Base-by-base conservation (phyloP, 176 grass and related monocot species). In the Otatea glauca region DNA sequence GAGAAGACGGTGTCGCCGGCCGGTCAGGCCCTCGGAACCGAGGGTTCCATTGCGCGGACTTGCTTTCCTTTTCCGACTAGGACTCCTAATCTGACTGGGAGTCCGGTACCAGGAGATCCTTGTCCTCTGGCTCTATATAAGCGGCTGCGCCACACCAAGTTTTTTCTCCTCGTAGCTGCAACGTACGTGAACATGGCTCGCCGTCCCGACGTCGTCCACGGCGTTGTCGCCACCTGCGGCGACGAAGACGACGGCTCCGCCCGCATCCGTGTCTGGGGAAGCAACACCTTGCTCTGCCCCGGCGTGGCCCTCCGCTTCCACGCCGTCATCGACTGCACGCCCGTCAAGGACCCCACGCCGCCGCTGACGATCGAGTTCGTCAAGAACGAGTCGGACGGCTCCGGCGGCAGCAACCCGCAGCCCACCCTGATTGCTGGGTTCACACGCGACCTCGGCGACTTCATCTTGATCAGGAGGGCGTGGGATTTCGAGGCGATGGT, bases 301-400 rank as follows among this genome's bases (percentile, higher is more conserved):
- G 67, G 80, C 68, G 16, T 82, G 9, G 80, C 50, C 53, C 67
- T 82, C 67, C 67, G 67, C 38, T 27, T 72, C 38, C 14, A 0
- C n/a, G 24, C 67, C 51, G 80, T 60, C 67, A 61, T 82, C 53
- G 50, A 72, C 67, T 61, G 67, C 80, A 20, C 7, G 13, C 51
- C 3, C 3, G 5, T 23, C 80, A 9, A 59, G 15, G 38, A 32
- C 2, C 67, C 5, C 80, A 45, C 15, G 23, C 80, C 80, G 23
- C 66, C 35, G 37, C 0, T 81, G 37, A 81, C 66, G 4, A 81
- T 81, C n/a, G 15, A 44, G 15, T 44, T 81, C 79, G 9, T 82
- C 51, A 59, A 58, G 9, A 59, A 58, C 5, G 16, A 4, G n/a
- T 14, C 21, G 12, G 69, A 13, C 42, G n/a, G 41, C 69, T 5